A percentile compares a stretch with the other conserved stretches of the same genome.
Evolutionary conservation across 805 yeast species (phyloP).

Genomic region (Candida corydali): DNA sequence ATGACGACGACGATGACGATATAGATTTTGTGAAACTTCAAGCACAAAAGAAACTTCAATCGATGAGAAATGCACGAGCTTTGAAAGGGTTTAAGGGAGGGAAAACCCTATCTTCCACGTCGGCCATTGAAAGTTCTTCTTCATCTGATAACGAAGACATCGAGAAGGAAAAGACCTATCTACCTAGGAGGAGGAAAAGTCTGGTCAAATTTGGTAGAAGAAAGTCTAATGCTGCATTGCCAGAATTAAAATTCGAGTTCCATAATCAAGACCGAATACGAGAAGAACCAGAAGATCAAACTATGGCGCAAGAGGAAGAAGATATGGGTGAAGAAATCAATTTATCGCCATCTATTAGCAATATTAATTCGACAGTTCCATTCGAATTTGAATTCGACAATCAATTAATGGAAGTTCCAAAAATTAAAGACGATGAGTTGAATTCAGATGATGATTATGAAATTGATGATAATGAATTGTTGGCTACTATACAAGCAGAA

Average conservation of each 20-base stretch:
- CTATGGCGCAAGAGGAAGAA: slow-evolving; percentile 12
- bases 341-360: slow-evolving; percentile 7
- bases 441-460: slow-evolving; percentile 65
- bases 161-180: not conserved
- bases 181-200: slow-evolving; percentile 6
- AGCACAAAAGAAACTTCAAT: slow-evolving; percentile 58
- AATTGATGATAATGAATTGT: slow-evolving; percentile 45
- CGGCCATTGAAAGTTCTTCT: slow-evolving; percentile 6
- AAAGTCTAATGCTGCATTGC: slow-evolving; percentile 35
- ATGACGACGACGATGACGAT: slow-evolving; percentile 64
- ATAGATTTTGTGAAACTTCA: slow-evolving; percentile 71
- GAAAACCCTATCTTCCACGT: slow-evolving; percentile 5
- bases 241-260: slow-evolving; percentile 40
- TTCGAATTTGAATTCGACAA: slow-evolving; percentile 29
- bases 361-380: slow-evolving; percentile 6
- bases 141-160: slow-evolving; percentile 1
- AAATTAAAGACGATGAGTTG: slow-evolving; percentile 43
- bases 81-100: slow-evolving; percentile 19
- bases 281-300: slow-evolving; percentile 8
- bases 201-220: slow-evolving; percentile 29
- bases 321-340: slow-evolving; percentile 15
- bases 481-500: slow-evolving; percentile 46
- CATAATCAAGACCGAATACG: slow-evolving; percentile 22
- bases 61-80: slow-evolving; percentile 45
- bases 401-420: slow-evolving; percentile 46